These are phyloP conservation scores for Neonectria coccinea DNA, from an alignment of 2,329 filamentous ascomycete genomes.

Conservation along the genomic window DNA sequence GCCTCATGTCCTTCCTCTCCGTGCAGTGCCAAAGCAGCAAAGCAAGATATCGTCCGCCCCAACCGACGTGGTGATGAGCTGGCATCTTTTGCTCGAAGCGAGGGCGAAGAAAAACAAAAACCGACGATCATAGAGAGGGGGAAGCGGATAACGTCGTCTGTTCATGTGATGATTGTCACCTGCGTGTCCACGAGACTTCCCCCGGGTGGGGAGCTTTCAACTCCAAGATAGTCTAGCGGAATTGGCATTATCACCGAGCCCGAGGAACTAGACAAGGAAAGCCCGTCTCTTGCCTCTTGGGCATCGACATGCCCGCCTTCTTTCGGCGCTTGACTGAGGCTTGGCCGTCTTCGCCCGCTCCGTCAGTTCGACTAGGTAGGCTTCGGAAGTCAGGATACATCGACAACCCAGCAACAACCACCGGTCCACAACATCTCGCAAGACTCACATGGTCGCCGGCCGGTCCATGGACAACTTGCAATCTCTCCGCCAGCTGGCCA, in stretches of 20 bases:
- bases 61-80: constrained; percentile 35
- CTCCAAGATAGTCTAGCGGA: constrained; percentile 13
- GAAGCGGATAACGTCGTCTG: background rate
- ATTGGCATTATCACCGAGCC: constrained; percentile 13
- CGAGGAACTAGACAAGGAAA: constrained; percentile 1
- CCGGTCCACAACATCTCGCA: constrained; percentile 10
- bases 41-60: constrained; percentile 15
- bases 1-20: background rate
- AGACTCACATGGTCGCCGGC: background rate
- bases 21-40: constrained; percentile 7
- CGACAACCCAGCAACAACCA: constrained; percentile 18
- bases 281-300: constrained; percentile 1
- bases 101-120: background rate
- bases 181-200: constrained; percentile 11
- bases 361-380: constrained; percentile 14
- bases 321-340: background rate
- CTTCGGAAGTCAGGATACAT: constrained; percentile 9
- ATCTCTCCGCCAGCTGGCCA: constrained; percentile 16
- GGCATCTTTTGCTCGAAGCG: constrained; percentile 23
- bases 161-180: constrained; percentile 35
- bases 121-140: constrained; percentile 24
- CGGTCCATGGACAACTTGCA: constrained; percentile 9
- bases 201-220: constrained; percentile 3
- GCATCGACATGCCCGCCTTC: constrained; percentile 3
- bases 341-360: background rate